Evolutionary conservation across 768 basidiomycete species (phyloP).

Genomic region (Cantharellus anzutake): DNA sequence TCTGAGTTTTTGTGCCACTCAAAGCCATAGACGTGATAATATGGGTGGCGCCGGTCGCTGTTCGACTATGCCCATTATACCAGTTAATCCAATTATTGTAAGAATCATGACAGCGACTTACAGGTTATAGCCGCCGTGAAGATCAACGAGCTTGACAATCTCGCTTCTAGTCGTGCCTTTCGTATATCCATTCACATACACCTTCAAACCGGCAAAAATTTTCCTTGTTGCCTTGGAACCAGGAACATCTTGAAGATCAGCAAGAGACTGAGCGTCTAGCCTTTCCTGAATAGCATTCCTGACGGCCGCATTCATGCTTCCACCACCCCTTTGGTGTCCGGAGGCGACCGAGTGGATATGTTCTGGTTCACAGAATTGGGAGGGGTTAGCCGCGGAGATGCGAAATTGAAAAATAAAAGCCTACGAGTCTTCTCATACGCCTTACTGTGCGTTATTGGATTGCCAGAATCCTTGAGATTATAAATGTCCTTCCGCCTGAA

Average conservation of each 20-base stretch:
- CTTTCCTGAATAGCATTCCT: neutral
- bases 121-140: constrained; percentile 49
- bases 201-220: constrained; percentile 25
- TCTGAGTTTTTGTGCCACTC: constrained; percentile 53
- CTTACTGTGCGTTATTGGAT: constrained; percentile 58
- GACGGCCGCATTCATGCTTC: neutral
- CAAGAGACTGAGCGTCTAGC: neutral
- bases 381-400: neutral
- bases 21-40: constrained; percentile 56
- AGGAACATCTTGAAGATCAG: neutral
- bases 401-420: constrained; percentile 7
- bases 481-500: neutral
- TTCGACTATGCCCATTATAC: constrained; percentile 21
- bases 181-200: constrained; percentile 56
- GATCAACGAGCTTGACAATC: constrained; percentile 46
- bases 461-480: constrained; percentile 34
- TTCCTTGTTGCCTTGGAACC: constrained; percentile 7
- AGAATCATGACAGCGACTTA: constrained; percentile 17
- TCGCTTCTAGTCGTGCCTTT: constrained; percentile 59
- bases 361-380: neutral
- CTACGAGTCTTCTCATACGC: constrained; percentile 45
- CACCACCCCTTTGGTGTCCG: neutral
- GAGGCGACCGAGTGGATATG: neutral
- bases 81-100: neutral
- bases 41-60: constrained; percentile 51